Base-by-base conservation (phyloP, 2,329 filamentous ascomycete species). In the Capronia americana region DNA sequence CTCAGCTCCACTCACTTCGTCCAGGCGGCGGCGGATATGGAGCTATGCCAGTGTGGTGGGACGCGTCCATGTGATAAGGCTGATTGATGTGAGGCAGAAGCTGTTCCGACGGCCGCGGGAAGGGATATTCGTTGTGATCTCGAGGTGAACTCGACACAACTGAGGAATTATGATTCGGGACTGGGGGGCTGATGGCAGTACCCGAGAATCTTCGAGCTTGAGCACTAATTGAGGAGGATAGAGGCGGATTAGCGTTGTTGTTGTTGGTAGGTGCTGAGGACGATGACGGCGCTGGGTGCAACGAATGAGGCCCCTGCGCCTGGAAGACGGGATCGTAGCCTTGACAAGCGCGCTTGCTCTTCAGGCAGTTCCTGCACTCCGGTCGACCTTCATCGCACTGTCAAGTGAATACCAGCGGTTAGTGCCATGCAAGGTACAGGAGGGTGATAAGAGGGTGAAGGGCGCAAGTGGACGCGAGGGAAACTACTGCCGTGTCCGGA, bases 351-450 rank as follows among this genome's bases (percentile, higher is more conserved):
- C 87, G 85, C 75, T 89, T 89, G 78, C 86, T 88, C 76, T 90
- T 90, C 72, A 86, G 83, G 74, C 87, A 90, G 75, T 90, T 90
- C 73, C 86, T 81, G 84, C 95, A 99, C 67, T 90, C 89, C 24
- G 95, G 95, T 79, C 97, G 93, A 68, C 88, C 89, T 84, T 99
- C 95, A 86, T 98, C 95, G 82, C 95, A 99, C 95, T 97, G 78
- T 72, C 68, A 54, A 61, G 48, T 44, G 44, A 57, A 62, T 53
- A 28, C 20, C 38, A 57, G 59, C 60, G 20, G 59, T 67, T 65
- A 69, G 67, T 59, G 32, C 38, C 44, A 53, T 55, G 57, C 55
- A 46, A 63, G 38, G 32, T 60, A 24, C 48, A 57, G 48, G 50
- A 65, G 46, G 41, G 44, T 23, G 41, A 59, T 28, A 24, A n/a